phyloP scores from a whole-genome alignment of 148 eudicot species.

The Rhododendron simsii region DNA sequence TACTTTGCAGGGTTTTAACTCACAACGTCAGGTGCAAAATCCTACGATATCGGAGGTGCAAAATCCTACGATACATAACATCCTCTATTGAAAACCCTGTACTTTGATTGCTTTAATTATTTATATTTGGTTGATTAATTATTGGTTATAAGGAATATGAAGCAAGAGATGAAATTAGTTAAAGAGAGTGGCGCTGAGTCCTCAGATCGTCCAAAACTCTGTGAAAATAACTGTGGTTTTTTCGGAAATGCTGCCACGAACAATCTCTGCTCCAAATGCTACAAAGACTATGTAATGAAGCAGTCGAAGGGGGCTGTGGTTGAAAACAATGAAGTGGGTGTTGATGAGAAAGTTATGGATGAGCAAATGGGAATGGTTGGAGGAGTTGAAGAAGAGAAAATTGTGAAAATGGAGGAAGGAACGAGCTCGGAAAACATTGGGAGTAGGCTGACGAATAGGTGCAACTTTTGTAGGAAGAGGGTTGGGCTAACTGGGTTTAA shows the following conservation, averaged over 20 bases:
- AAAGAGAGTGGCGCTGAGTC: neutral
- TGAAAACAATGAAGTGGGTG: neutral
- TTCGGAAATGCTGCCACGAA: slow-evolving; percentile 33
- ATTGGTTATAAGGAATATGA: neutral
- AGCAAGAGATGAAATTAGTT: neutral
- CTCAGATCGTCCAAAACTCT: slow-evolving; percentile 17
- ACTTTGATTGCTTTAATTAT: neutral
- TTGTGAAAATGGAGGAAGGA: slow-evolving; percentile 5
- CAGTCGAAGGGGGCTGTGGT: slow-evolving; percentile 16
- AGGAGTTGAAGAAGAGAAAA: neutral
- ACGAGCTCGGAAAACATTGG: neutral
- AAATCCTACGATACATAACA: neutral
- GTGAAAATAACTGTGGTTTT: slow-evolving; percentile 44
- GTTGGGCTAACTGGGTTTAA: slow-evolving; percentile 30
- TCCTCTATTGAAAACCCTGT: neutral
- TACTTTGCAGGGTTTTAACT: neutral
- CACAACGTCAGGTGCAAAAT: neutral
- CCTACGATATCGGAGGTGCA: neutral
- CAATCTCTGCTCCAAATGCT: slow-evolving; percentile 40
- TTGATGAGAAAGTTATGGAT: neutral
- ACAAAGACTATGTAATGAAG: slow-evolving; percentile 22
- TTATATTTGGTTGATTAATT: neutral
- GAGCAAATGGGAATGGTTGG: neutral
- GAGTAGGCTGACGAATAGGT: neutral
- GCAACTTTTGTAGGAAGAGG: slow-evolving; percentile 17